Percentiles rank a stretch among this genome's conserved stretches.
Conservation (phyloP, 2,329 filamentous ascomycete species). For the Xylariaceae sp. region DNA sequence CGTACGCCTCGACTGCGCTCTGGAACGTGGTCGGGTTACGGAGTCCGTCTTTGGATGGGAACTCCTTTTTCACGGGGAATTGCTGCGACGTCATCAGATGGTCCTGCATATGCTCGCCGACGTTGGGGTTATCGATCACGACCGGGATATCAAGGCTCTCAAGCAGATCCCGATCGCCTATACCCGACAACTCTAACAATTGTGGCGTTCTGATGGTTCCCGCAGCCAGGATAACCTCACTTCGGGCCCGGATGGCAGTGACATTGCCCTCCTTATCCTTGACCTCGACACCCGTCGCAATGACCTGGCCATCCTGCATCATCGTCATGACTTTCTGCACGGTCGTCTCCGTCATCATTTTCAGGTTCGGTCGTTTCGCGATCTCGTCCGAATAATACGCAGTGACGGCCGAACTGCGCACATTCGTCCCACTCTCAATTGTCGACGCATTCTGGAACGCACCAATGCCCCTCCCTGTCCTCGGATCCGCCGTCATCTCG, state of each 20-base stretch:
- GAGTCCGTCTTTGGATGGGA: constrained; percentile 35
- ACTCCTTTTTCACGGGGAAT: constrained; percentile 39
- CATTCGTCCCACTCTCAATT: constrained; percentile 31
- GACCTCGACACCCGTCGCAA: constrained; percentile 34
- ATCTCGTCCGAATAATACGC: constrained; percentile 34
- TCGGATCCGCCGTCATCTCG: constrained; percentile 32
- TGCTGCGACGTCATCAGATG: constrained; percentile 35
- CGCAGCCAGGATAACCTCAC: constrained; percentile 40
- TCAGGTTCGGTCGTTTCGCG: constrained; percentile 32
- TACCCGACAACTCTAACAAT: constrained; percentile 34
- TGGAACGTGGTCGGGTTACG: constrained; percentile 33
- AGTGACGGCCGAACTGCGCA: constrained; percentile 32
- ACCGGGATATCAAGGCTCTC: constrained; percentile 19
- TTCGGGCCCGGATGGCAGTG: constrained; percentile 13
- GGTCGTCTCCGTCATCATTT: constrained; percentile 32
- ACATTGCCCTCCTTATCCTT: constrained; percentile 24
- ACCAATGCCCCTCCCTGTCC: constrained; percentile 30
- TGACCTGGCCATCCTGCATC: constrained; percentile 20
- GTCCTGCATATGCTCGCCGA: constrained; percentile 44
- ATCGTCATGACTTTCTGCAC: constrained; percentile 34
- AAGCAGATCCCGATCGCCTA: constrained; percentile 38
- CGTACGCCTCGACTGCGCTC: constrained; percentile 24
- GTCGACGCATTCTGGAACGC: constrained; percentile 33
- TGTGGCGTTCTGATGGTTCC: constrained; percentile 36
- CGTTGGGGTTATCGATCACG: constrained; percentile 39